Evolutionary conservation across 257 asterid genomes (phyloP).

Genomic region (Ehretia macrophylla): DNA sequence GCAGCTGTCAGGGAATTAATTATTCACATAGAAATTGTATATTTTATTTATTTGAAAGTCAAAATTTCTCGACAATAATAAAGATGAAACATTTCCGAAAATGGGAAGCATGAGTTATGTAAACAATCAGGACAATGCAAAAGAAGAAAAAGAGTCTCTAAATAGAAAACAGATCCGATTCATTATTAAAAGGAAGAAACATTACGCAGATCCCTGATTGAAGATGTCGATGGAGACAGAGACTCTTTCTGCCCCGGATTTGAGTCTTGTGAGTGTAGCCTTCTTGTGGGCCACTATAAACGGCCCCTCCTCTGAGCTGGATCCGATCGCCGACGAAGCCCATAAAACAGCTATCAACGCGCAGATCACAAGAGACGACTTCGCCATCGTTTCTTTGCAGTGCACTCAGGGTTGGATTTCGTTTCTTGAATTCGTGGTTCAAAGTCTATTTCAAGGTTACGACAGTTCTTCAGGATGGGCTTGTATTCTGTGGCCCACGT

Average conservation of each 20-base stretch:
- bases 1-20: too few relatives aligned
- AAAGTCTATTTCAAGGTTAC: too few relatives aligned
- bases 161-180: background rate
- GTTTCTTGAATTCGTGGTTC: too few relatives aligned
- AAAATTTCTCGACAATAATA: too few relatives aligned
- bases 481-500: too few relatives aligned
- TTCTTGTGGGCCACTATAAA: conserved; percentile 86
- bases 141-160: background rate
- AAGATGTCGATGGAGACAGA: conserved; percentile 69
- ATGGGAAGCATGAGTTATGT: too few relatives aligned
- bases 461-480: too few relatives aligned
- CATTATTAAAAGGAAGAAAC: conserved; percentile 7
- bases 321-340: conserved; percentile 18
- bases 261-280: conserved; percentile 65
- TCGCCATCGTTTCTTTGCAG: background rate
- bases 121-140: background rate
- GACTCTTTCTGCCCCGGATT: conserved; percentile 70
- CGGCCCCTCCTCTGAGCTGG: conserved; percentile 55
- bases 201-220: conserved; percentile 89
- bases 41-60: too few relatives aligned
- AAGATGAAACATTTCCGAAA: too few relatives aligned
- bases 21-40: too few relatives aligned
- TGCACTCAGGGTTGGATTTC: too few relatives aligned
- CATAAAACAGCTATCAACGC: conserved; percentile 5
- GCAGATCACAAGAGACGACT: background rate